phyloP scores from a whole-genome alignment of 2,329 filamentous ascomycete genomes.

The Allantophomopsis lycopodina region DNA sequence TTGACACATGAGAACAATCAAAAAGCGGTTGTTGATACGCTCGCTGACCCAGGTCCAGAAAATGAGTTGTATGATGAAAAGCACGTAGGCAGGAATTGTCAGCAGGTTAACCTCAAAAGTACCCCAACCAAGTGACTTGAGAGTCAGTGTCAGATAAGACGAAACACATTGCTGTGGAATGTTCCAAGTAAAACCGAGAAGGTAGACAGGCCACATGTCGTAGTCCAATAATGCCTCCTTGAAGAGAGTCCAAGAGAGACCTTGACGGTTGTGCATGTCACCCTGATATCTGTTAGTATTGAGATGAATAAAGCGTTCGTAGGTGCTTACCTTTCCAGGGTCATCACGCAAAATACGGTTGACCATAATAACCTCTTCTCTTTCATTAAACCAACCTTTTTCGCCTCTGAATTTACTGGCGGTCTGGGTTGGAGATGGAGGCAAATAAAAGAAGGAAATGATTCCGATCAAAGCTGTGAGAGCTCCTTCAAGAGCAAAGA shows the following conservation, averaged over 20 bases:
- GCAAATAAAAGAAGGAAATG: slow-evolving; percentile 40
- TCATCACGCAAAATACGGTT: slow-evolving; percentile 44
- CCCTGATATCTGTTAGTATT: slow-evolving; percentile 15
- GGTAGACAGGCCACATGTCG: slow-evolving; percentile 42
- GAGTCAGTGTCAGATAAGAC: slow-evolving; percentile 38
- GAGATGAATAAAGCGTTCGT: too few relatives aligned
- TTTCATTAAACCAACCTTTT: slow-evolving; percentile 47
- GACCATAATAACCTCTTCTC: slow-evolving; percentile 53
- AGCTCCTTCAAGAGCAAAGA: slow-evolving; percentile 41
- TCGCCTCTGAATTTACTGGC: slow-evolving; percentile 36
- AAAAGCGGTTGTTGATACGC: slow-evolving; percentile 20
- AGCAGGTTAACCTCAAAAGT: slow-evolving; percentile 18
- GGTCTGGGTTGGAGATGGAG: slow-evolving; percentile 48
- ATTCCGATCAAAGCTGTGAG: slow-evolving; percentile 38
- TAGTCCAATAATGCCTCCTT: slow-evolving; percentile 41
- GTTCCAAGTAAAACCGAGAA: slow-evolving; percentile 30
- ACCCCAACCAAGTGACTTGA: slow-evolving; percentile 17
- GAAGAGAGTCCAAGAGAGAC: slow-evolving; percentile 33
- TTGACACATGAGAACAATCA: slow-evolving; percentile 19
- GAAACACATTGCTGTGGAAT: slow-evolving; percentile 33
- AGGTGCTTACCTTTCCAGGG: slow-evolving; percentile 21
- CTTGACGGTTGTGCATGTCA: slow-evolving; percentile 46
- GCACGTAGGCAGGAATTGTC: slow-evolving; percentile 12
- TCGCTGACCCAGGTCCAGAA: slow-evolving; percentile 30
- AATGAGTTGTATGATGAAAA: slow-evolving; percentile 19